Evolutionary conservation across 257 asterid genomes (phyloP), one percentile per base, ranked within the genome.

Genomic region (Jacaranda mimosifolia): DNA sequence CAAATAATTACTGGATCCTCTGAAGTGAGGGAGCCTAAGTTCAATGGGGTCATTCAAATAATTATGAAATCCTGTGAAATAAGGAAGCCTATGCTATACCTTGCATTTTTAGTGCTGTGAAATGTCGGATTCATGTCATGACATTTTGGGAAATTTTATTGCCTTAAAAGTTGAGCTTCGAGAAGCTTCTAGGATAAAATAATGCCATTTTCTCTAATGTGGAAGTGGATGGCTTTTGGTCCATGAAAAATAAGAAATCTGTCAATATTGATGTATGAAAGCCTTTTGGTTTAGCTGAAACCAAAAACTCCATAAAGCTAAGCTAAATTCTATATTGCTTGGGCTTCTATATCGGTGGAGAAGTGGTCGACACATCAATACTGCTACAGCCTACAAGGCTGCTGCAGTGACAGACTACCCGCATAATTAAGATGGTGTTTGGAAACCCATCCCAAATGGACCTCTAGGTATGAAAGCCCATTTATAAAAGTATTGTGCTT

Each of bases 1-100:
- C 63, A 39, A 58, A 63, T 67, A 9, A 66, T 66, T 21, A 19
- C 46, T 38, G 51, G 49, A 69, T 42, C 68, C n/a, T 42, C 68
- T 39, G 80, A 69, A 58, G 71, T 68, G 18, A 62, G 32, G 58
- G 18, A 5, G 35, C 62, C 21, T 14, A 39, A 2, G 52, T 36
- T 69, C n/a, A 65, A 60, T 49, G 73, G 68, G 19, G 43, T 58
- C 46, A 51, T 67, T 49, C 63, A 39, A 58, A 63, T 67, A 9
- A 66, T 66, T 21, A 19, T 38, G 38, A 42, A 40, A 69, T 42
- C 63, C n/a, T 42, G 74, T 39, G 80, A 69, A 58, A 66, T 68
- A 36, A 62, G 32, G 58, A 13, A 5, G 35, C 62, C 21, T 14
- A 39, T 49, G 21, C 36, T 40, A 13, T 17, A 59, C 13, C 32